phyloP scores from a whole-genome alignment of 192 early-diverging fungal species.

The Oehlia diaphana region DNA sequence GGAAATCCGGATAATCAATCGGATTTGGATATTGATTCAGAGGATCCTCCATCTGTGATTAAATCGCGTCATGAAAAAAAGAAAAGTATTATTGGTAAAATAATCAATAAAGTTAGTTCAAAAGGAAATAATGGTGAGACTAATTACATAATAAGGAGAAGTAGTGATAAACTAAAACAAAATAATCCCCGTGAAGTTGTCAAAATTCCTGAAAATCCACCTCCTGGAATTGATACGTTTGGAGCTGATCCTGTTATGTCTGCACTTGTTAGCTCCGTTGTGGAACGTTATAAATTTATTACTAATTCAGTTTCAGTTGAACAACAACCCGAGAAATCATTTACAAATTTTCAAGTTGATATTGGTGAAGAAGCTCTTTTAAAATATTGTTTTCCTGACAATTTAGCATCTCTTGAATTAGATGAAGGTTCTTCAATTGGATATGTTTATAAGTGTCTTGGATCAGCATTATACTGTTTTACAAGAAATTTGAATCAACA shows the following conservation, averaged over 20 bases:
- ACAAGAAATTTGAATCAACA: conserved; percentile 33
- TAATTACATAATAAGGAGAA: neutral
- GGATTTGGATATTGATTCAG: conserved; percentile 30
- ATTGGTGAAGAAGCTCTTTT: conserved; percentile 28
- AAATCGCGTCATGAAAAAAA: neutral
- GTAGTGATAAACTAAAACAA: neutral
- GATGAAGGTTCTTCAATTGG: conserved; percentile 43
- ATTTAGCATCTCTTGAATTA: conserved; percentile 40
- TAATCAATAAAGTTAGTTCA: neutral
- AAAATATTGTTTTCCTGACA: conserved; percentile 36
- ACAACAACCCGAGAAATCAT: neutral
- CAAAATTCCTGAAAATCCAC: conserved; percentile 20
- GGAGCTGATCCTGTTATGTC: conserved; percentile 35
- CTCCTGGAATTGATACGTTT: conserved; percentile 25
- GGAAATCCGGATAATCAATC: conserved; percentile 31
- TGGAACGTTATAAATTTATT: conserved; percentile 29
- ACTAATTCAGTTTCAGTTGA: neutral
- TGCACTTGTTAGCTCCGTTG: neutral
- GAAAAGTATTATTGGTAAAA: neutral
- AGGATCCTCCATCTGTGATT: neutral
- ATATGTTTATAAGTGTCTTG: conserved; percentile 58
- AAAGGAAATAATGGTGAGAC: neutral
- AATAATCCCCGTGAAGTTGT: neutral
- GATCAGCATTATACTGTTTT: conserved; percentile 38
- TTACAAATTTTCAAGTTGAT: conserved; percentile 30